These are phyloP conservation scores for Thermothelomyces thermophilus DNA, from an alignment of 2,329 filamentous ascomycete genomes.

Conservation along the genomic window DNA sequence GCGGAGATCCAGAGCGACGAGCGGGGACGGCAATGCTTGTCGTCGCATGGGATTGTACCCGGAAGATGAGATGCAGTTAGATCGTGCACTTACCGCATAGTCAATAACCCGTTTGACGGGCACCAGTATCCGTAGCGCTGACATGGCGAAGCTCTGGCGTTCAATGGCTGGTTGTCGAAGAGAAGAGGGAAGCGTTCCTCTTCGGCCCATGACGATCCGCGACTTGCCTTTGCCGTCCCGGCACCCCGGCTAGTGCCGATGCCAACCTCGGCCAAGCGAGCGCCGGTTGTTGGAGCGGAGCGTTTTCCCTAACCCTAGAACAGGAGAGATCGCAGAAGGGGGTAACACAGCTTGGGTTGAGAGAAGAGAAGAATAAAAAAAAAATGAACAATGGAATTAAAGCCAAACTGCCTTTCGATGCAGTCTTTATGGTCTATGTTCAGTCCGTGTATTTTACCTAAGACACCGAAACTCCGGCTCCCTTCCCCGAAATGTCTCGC, in stretches of 20 bases:
- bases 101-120: slow-evolving; percentile 81
- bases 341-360: no score
- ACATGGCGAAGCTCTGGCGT: slow-evolving; percentile 40
- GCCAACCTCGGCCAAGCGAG: slow-evolving; percentile 34
- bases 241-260: slow-evolving; percentile 40
- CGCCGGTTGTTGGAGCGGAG: not conserved
- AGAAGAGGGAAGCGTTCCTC: slow-evolving; percentile 10
- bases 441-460: not conserved
- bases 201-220: slow-evolving; percentile 16
- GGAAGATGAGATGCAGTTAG: not conserved
- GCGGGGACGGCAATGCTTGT: no score
- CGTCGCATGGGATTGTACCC: not conserved
- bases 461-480: not conserved
- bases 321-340: no score
- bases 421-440: no score
- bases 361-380: no score
- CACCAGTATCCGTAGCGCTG: slow-evolving; percentile 66
- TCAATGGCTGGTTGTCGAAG: slow-evolving; percentile 21
- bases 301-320: slow-evolving; percentile 22
- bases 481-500: not conserved
- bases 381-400: no score
- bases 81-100: slow-evolving; percentile 59
- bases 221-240: slow-evolving; percentile 24
- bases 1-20: no score
- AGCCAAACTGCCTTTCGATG: no score